Evolutionary conservation across 805 yeast genomes (phyloP).

Genomic region (Torulaspora indica): DNA sequence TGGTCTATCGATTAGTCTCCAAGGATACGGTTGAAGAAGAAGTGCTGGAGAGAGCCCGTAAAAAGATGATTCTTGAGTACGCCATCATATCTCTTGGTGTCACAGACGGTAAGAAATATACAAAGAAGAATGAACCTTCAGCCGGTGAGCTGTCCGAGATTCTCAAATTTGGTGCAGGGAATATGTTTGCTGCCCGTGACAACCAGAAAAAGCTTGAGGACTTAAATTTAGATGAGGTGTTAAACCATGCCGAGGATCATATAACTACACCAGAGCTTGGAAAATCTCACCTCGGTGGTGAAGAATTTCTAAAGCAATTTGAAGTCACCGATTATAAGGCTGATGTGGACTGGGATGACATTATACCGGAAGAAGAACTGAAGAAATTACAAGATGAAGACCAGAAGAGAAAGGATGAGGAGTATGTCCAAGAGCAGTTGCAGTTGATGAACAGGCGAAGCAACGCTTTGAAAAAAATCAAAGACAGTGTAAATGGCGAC

Average conservation of each 20-base stretch:
- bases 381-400: conserved; percentile 87
- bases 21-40: conserved; percentile 98
- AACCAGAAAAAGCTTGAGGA: conserved; percentile 95
- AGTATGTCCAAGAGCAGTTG: conserved; percentile 80
- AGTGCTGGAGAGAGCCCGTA: conserved; percentile 91
- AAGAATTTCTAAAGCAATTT: conserved; percentile 92
- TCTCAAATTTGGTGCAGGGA: conserved; percentile 96
- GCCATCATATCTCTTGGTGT: conserved; percentile 96
- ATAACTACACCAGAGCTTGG: conserved; percentile 94
- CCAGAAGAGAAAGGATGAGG: conserved; percentile 78
- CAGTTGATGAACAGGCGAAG: conserved; percentile 80
- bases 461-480: conserved; percentile 61
- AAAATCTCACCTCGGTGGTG: conserved; percentile 97
- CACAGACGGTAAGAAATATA: conserved; percentile 57
- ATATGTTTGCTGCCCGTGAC: conserved; percentile 93
- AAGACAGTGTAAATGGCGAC: conserved; percentile 40
- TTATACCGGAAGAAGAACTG: conserved; percentile 92
- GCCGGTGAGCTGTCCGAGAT: conserved; percentile 86
- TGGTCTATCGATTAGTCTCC: conserved; percentile 95
- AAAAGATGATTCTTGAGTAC: conserved; percentile 96
- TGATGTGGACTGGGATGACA: conserved; percentile 98
- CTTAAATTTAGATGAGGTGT: conserved; percentile 89
- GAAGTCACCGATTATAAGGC: conserved; percentile 99
- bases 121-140: conserved; percentile 66
- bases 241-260: conserved; percentile 96